Base-by-base conservation (phyloP, 2,329 filamentous ascomycete genomes). In the Stemphylium beticola region DNA sequence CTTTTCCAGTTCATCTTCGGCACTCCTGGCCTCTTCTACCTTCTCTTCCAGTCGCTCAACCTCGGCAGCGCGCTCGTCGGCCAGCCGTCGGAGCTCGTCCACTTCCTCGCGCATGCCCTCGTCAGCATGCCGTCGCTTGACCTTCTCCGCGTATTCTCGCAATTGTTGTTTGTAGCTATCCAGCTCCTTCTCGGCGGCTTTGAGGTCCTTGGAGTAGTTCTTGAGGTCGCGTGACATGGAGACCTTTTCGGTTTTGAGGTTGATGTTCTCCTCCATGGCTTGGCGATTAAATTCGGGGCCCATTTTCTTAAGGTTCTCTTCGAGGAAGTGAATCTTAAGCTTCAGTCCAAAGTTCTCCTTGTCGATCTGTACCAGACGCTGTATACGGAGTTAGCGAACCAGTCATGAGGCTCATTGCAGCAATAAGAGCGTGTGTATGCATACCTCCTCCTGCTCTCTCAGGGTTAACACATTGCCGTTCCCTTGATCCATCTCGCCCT, bases 261-360 rank as follows among this genome's bases (percentile, higher is more conserved):
- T 93, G 4, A 95, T 96, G 72, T 99, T 99, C 76, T 99, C 95
- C 72, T 91, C 92, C 24, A 99, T 80, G 3, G 93, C 92, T 26
- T 87, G 87, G 74, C 96, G 90, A 68, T 93, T 96, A 79, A 93
- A 95, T 50, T 93, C 92, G 7, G 91, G 92, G 0, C 93, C 93
- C 49, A 89, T 86, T 74, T 96, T 96, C 48, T 88, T 86, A 44
- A 99, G 78, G 12, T 91, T 91, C 65, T 98, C 92, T 74, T 99
- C 92, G 51, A 99, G 83, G 74, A 96, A 99, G 75, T 97, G 96
- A 61, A 98, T 95, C 74, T 96, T 96, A 76, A 98, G 87, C 77
- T 98, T 97, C 50, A 98, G 79, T 73, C 97, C 92, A 72, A 98
- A 99, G 72, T 99, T 99, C 72, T 98, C 95, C 79, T 99, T 99